phyloP scores from a whole-genome alignment of 2,329 filamentous ascomycete genomes.

The Colletotrichum viniferum region DNA sequence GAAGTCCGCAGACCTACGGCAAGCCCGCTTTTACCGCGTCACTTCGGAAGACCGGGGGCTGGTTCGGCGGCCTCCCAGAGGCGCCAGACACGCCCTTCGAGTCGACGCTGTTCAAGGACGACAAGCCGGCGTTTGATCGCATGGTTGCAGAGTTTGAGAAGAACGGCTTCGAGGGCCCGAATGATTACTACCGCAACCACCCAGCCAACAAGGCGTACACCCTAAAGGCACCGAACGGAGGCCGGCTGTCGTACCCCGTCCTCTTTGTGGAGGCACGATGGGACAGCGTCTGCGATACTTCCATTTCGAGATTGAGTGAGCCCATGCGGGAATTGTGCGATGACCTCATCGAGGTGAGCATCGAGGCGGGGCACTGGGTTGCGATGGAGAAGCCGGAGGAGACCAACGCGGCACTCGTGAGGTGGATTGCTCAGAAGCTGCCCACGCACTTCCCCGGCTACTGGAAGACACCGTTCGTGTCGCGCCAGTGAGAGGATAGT shows the following conservation, averaged over 20 bases:
- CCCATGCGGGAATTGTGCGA: slow-evolving; percentile 35
- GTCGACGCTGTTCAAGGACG: background rate
- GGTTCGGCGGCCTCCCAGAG: slow-evolving; percentile 11
- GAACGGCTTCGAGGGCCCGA: slow-evolving; percentile 68
- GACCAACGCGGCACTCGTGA: slow-evolving; percentile 28
- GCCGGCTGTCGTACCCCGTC: slow-evolving; percentile 37
- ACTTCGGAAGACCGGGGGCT: slow-evolving; percentile 20
- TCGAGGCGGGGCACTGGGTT: slow-evolving; percentile 39
- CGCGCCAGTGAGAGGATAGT: background rate
- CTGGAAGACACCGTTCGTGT: slow-evolving; percentile 13
- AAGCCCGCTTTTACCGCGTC: background rate
- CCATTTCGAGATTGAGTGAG: slow-evolving; percentile 35
- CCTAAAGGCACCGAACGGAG: slow-evolving; percentile 26
- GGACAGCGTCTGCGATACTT: slow-evolving; percentile 41
- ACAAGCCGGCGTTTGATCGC: slow-evolving; percentile 63
- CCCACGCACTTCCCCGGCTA: slow-evolving; percentile 10
- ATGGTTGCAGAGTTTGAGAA: slow-evolving; percentile 90
- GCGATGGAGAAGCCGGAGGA: slow-evolving; percentile 31
- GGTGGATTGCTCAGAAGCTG: slow-evolving; percentile 27
- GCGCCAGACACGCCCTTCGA: slow-evolving; percentile 2
- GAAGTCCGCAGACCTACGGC: background rate
- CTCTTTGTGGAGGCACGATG: slow-evolving; percentile 38
- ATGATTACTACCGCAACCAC: slow-evolving; percentile 44
- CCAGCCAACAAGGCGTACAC: slow-evolving; percentile 44
- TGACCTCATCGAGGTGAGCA: slow-evolving; percentile 40